Base-by-base conservation (phyloP, 73 alveolate species). In the Blepharisma japonicum region DNA sequence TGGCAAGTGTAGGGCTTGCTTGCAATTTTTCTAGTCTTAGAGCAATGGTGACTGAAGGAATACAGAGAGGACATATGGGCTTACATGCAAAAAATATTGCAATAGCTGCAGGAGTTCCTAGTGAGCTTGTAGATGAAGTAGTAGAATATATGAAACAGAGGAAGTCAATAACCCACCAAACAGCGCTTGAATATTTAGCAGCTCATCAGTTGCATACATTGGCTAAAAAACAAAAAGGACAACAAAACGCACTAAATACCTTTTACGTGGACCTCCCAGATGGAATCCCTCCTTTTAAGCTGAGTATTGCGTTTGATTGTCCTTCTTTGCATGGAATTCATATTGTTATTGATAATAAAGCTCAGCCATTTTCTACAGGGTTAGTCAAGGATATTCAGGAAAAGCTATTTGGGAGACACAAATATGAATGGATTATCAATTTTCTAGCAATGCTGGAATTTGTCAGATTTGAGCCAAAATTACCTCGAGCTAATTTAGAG, bases 71-170 rank as follows among this genome's bases (percentile, higher is more conserved):
- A 27, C 99, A 96, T 78, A 96, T 96, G 96, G 91, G 88, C 71
- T 85, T 96, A 21, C 99, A 96, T 89, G 98, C 99, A 0, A 90
- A 91, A 81, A 96, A 96, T 86, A 88, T 96, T 6, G 99, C 99
- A 2, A 84, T 92, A 32, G 77, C 94, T 45, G 98, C 98, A 14
- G 98, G 98, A 6, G 88, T 92, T 0, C 99, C 98, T 4, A 89
- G 85, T 45, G 88, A 87, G 74, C 67, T 96, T 45, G 92, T 96
- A 11, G 86, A 85, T 6, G 99, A 96, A 70, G 98, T 92, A 6
- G 98, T 93, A 42, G 86, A 89, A 18, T 96, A 90, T 72, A 96
- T 96, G 99, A 96, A 90, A 72, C 76, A 71, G 78, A 86, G 95
- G 72, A 88, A 87, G 45, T 90, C 86, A 68, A 90, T 96, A 27